Conservation (phyloP, 305 asterid species). For the Coffea humblotiana region DNA sequence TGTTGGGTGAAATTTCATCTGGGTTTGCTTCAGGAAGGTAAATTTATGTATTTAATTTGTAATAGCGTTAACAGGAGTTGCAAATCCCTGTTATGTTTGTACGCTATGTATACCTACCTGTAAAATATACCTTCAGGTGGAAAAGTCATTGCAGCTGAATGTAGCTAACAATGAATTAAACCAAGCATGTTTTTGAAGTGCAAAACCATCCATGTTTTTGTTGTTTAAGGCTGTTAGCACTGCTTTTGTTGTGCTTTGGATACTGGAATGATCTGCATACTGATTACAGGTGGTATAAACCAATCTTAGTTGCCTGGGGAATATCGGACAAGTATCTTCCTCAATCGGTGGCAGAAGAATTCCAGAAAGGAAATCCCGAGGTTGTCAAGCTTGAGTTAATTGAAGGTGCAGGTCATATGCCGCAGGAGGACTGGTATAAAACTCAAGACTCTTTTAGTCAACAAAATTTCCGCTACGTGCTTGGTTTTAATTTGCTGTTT, state of each 20-base stretch:
- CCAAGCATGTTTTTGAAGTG: not conserved
- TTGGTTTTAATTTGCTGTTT: slow-evolving; percentile 2
- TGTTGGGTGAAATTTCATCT: slow-evolving; percentile 50
- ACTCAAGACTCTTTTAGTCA: not conserved
- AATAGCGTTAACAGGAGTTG: not conserved
- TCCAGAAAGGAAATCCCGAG: slow-evolving; percentile 60
- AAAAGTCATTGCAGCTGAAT: not conserved
- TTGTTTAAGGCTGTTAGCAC: not conserved
- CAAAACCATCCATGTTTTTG: no score
- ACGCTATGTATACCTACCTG: not conserved
- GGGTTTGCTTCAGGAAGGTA: slow-evolving; percentile 97
- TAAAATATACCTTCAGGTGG: not conserved
- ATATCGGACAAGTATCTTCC: slow-evolving; percentile 96
- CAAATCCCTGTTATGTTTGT: not conserved
- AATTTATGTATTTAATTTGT: not conserved
- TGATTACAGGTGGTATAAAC: slow-evolving; percentile 74
- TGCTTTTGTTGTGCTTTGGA: not conserved
- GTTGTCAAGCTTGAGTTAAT: slow-evolving; percentile 61
- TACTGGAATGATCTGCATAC: not conserved
- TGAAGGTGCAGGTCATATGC: slow-evolving; percentile 99
- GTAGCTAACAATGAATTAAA: not conserved
- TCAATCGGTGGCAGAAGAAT: slow-evolving; percentile 79
- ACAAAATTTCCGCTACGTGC: slow-evolving; percentile 2
- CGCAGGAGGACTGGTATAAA: slow-evolving; percentile 92
- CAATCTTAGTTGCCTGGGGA: slow-evolving; percentile 86